Percentiles rank a stretch among this genome's conserved stretches.
Evolutionary conservation across 2,329 filamentous ascomycete genomes (phyloP).

Genomic region (Stemphylium lycopersici): DNA sequence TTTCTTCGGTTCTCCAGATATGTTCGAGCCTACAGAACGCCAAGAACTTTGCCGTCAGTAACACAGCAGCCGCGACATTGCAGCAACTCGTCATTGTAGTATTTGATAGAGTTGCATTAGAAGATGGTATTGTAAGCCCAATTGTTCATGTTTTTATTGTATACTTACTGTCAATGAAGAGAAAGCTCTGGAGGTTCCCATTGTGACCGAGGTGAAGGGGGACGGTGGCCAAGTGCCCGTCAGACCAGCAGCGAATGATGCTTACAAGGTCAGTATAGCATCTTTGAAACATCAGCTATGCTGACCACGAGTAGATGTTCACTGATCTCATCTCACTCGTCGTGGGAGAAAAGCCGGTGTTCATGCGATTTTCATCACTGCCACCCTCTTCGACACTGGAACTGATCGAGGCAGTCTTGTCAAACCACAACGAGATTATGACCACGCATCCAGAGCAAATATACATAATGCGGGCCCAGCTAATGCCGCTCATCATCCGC

Average conservation of each 20-base stretch:
- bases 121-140: constrained; percentile 69
- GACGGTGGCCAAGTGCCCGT: constrained; percentile 70
- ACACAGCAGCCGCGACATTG: constrained; percentile 93
- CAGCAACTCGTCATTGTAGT: constrained; percentile 92
- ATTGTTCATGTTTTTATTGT: not conserved
- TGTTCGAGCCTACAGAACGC: constrained; percentile 90
- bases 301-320: constrained; percentile 66
- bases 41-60: constrained; percentile 92
- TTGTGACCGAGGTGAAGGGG: constrained; percentile 70
- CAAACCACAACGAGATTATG: constrained; percentile 84
- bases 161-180: constrained; percentile 30
- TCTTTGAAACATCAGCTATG: not conserved
- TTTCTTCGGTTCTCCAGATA: constrained; percentile 84
- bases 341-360: constrained; percentile 82
- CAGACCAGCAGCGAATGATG: constrained; percentile 80
- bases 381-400: constrained; percentile 86
- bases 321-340: constrained; percentile 88
- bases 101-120: constrained; percentile 85
- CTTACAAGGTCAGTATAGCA: constrained; percentile 66
- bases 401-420: constrained; percentile 86
- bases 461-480: constrained; percentile 73
- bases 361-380: constrained; percentile 77
- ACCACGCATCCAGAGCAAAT: constrained; percentile 78
- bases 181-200: constrained; percentile 58
- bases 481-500: constrained; percentile 83